Evolutionary conservation across 2,329 filamentous ascomycete genomes (phyloP).

Genomic region (Coniochaeta prunicola): DNA sequence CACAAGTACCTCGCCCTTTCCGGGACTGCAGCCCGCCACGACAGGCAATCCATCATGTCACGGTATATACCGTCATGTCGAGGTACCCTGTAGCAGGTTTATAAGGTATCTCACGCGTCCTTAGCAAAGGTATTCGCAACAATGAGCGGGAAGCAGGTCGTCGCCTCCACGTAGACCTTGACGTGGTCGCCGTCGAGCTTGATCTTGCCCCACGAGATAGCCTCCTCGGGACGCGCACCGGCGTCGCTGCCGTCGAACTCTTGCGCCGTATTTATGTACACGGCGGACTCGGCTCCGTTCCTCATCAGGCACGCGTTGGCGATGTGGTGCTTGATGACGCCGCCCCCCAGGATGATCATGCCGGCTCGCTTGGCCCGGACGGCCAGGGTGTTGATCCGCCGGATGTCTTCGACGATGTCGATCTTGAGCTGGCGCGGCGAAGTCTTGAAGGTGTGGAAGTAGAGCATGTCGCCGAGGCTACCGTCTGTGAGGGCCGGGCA

Average conservation of each 20-base stretch:
- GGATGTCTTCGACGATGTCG: constrained; percentile 91
- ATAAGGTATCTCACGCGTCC: constrained; percentile 23
- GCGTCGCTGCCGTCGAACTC: constrained; percentile 98
- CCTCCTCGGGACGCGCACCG: constrained; percentile 89
- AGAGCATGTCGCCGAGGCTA: constrained; percentile 94
- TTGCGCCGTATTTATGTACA: constrained; percentile 95
- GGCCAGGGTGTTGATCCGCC: constrained; percentile 84
- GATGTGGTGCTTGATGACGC: constrained; percentile 97
- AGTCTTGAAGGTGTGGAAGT: constrained; percentile 93
- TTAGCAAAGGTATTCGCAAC: constrained; percentile 62
- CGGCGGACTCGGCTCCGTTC: constrained; percentile 92
- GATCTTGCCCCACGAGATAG: constrained; percentile 98
- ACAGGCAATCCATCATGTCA: not conserved
- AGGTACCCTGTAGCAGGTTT: not conserved
- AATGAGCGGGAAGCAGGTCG: constrained; percentile 58
- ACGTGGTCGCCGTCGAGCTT: constrained; percentile 81
- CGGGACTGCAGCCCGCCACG: not conserved
- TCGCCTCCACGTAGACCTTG: constrained; percentile 67
- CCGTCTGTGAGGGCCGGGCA: constrained; percentile 94
- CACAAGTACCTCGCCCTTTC: not conserved
- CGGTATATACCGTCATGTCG: not conserved
- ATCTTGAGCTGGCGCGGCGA: constrained; percentile 75
- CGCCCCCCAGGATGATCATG: constrained; percentile 93
- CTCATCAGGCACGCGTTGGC: constrained; percentile 97
- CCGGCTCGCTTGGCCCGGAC: constrained; percentile 81